These are phyloP conservation scores for Clitopilus passeckerianus DNA, from an alignment of 768 basidiomycete species.

Conservation along the genomic window DNA sequence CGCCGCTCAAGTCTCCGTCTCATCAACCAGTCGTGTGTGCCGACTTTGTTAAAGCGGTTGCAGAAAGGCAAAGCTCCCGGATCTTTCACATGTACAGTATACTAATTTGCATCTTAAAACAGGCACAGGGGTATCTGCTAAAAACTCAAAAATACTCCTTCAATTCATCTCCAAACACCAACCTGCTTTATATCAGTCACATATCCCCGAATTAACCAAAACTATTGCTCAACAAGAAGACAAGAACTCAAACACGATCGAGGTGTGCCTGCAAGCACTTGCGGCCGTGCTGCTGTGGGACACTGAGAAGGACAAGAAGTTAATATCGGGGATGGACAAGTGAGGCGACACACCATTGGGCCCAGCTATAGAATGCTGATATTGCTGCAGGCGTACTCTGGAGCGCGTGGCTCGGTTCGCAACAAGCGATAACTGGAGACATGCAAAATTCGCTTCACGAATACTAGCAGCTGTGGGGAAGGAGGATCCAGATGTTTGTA, in stretches of 20 bases:
- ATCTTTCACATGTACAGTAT: conserved; percentile 28
- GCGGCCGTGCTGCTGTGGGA: conserved; percentile 34
- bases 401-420: conserved; percentile 62
- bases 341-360: conserved; percentile 26
- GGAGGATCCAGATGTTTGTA: conserved; percentile 44
- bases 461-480: conserved; percentile 53
- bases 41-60: conserved; percentile 69
- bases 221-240: conserved; percentile 54
- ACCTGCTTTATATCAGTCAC: conserved; percentile 67
- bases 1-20: conserved; percentile 68
- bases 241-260: conserved; percentile 48
- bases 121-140: conserved; percentile 28
- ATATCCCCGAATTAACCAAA: conserved; percentile 73
- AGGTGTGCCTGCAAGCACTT: conserved; percentile 72
- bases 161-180: conserved; percentile 68
- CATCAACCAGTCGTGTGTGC: conserved; percentile 81
- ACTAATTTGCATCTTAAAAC: conserved; percentile 15
- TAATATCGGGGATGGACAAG: conserved; percentile 57
- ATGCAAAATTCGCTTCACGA: conserved; percentile 85
- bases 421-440: conserved; percentile 51
- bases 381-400: conserved; percentile 47
- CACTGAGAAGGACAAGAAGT: conserved; percentile 55
- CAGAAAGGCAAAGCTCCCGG: conserved; percentile 41
- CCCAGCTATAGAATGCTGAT: background rate
- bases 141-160: conserved; percentile 31